Conservation (phyloP, 768 basidiomycete species). For the Suillus subalutaceus region DNA sequence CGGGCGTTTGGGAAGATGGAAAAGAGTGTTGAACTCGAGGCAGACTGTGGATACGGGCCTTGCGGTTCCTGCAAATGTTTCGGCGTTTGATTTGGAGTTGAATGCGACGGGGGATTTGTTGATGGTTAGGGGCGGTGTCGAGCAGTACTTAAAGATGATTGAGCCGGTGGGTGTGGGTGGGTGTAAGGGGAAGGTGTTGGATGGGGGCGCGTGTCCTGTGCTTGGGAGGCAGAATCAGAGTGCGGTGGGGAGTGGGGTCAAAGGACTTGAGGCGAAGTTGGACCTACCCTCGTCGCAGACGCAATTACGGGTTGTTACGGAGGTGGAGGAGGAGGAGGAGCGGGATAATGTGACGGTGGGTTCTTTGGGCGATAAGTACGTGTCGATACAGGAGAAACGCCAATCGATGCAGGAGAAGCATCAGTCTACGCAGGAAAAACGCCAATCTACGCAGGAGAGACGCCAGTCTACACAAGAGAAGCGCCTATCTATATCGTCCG, state of each 20-base stretch:
- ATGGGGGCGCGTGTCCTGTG: not conserved
- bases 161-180: conserved; percentile 33
- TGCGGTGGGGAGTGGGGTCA: not conserved
- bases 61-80: conserved; percentile 48
- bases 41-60: conserved; percentile 39
- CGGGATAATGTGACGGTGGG: conserved; percentile 15
- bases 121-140: conserved; percentile 61
- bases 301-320: conserved; percentile 33
- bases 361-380: conserved; percentile 13
- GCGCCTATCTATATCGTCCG: conserved; percentile 11
- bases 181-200: not conserved
- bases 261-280: conserved; percentile 15
- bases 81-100: conserved; percentile 72
- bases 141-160: conserved; percentile 65
- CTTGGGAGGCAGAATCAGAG: conserved; percentile 6
- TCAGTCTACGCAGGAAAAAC: not conserved
- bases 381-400: conserved; percentile 15
- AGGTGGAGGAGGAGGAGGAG: conserved; percentile 34
- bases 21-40: conserved; percentile 66
- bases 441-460: not conserved
- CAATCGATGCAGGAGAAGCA: conserved; percentile 14
- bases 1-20: conserved; percentile 82
- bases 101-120: conserved; percentile 64
- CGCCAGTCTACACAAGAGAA: not conserved
- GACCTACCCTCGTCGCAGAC: conserved; percentile 16